Evolutionary conservation across 345 rosid genomes (phyloP).

Genomic region (Cochlearia excelsa): DNA sequence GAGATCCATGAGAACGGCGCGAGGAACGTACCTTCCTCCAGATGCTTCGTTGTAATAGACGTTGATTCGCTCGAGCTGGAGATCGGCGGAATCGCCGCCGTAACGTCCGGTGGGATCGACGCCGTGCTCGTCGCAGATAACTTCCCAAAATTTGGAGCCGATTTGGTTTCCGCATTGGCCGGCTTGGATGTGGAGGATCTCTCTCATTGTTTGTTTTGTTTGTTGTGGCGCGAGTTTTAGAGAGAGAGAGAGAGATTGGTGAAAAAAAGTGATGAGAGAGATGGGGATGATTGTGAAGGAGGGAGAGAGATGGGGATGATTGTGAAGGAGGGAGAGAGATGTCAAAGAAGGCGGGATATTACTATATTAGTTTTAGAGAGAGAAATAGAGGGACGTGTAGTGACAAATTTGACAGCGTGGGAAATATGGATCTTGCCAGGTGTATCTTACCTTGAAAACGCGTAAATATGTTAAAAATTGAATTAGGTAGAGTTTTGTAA

Average conservation of each 20-base stretch:
- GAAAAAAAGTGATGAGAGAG: no score
- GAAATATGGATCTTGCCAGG: no score
- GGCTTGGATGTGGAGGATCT: constrained; percentile 90
- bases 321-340: constrained; percentile 9
- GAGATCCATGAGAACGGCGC: constrained; percentile 98
- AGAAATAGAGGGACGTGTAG: constrained; percentile 9
- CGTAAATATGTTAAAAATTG: no score
- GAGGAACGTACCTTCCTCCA: constrained; percentile 87
- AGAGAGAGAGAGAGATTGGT: neutral
- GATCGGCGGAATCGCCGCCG: constrained; percentile 59
- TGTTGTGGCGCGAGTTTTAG: no score
- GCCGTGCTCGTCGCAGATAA: constrained; percentile 94
- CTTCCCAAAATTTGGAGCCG: constrained; percentile 99
- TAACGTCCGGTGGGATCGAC: constrained; percentile 81
- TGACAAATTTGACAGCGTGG: constrained; percentile 25
- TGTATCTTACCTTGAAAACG: no score
- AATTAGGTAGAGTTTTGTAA: no score
- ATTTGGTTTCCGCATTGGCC: constrained; percentile 99
- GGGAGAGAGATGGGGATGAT: constrained; percentile 10
- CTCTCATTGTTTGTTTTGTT: constrained; percentile 54
- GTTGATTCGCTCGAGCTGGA: constrained; percentile 85
- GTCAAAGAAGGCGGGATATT: constrained; percentile 18
- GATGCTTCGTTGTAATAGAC: constrained; percentile 94
- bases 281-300: neutral
- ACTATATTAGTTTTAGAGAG: constrained; percentile 26